Evolutionary conservation across 352 stramenopile species (phyloP), one percentile per base, ranked within the genome.

Genomic region (Phytophthora aleatoria): DNA sequence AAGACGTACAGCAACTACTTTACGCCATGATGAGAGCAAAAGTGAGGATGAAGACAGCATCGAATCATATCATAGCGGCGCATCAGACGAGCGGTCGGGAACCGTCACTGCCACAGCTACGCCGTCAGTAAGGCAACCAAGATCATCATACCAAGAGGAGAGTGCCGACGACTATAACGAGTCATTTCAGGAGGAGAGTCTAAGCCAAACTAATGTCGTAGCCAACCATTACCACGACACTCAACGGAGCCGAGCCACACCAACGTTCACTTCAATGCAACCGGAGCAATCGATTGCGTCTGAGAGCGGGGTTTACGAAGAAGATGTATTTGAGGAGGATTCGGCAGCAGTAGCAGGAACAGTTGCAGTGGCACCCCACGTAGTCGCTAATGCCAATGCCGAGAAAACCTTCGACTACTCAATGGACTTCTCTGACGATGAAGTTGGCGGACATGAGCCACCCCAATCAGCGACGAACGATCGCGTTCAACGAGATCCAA

Each of bases 381-480:
- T 52, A 16, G 41, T 49, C 2, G 3, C 49, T 4, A 78, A 62
- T 13, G 35, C 58, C 6, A 74, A 80, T 11, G 35, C 35, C 35
- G 35, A 41, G 35, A 73, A 65, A 0, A 75, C 65, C 15, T 89
- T 85, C 43, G 72, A 90, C 56, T 92, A 90, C 60, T 92, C 83
- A 41, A 88, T 90, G 71, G 79, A 92, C 31, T 90, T 92, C 51
- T 80, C 76, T 5, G 79, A 92, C 2, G 77, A 89, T 48, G 70
- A 68, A 42, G 56, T 51, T 15, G 44, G 39, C 4, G 54, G 39
- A 1, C 51, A 44, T 11, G 26, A 11, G 3, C 15, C 48, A 48
- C 31, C 28, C 28, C 38, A 54, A 39, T 12, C 30, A 43, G 6
- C 48, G 39, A 16, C 20, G 24, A 50, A 64, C n/a, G n/a, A 59